Percentiles rank a stretch among this genome's conserved stretches.
Evolutionary conservation across 1,139 yeast genomes (phyloP).

Genomic region (Geotrichum restrictum): DNA sequence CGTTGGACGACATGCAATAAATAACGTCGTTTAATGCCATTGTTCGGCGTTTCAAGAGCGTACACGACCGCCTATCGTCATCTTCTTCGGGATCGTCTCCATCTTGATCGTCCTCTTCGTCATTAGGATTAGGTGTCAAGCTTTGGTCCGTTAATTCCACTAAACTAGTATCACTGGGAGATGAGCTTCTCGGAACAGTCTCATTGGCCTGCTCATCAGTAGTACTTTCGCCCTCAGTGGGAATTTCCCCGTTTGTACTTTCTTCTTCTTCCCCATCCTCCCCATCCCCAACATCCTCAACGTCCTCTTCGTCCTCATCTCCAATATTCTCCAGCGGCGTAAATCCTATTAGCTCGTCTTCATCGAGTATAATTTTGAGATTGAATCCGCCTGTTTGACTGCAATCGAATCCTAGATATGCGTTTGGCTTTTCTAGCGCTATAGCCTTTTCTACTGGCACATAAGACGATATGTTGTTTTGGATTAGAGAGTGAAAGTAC

Average conservation of each 20-base stretch:
- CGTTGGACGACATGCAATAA: constrained; percentile 18
- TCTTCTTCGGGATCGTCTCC: constrained; percentile 13
- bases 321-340: constrained; percentile 15
- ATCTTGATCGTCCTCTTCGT: constrained; percentile 13
- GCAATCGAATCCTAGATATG: constrained; percentile 22
- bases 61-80: constrained; percentile 14
- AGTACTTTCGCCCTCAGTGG: background rate
- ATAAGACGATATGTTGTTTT: constrained; percentile 28
- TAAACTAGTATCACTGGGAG: background rate
- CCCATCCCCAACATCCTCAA: constrained; percentile 16
- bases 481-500: constrained; percentile 28
- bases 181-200: background rate
- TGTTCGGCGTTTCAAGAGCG: constrained; percentile 5
- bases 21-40: constrained; percentile 4
- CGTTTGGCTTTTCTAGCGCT: constrained; percentile 23
- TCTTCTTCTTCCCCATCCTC: constrained; percentile 21
- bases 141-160: background rate
- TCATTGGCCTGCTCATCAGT: background rate
- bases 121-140: constrained; percentile 2
- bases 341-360: constrained; percentile 21
- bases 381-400: constrained; percentile 5
- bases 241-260: constrained; percentile 12
- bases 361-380: constrained; percentile 20
- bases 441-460: constrained; percentile 30
- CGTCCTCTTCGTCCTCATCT: constrained; percentile 14